Conservation (phyloP, 73 alveolate genomes). For the Paramecium pentaurelia region DNA sequence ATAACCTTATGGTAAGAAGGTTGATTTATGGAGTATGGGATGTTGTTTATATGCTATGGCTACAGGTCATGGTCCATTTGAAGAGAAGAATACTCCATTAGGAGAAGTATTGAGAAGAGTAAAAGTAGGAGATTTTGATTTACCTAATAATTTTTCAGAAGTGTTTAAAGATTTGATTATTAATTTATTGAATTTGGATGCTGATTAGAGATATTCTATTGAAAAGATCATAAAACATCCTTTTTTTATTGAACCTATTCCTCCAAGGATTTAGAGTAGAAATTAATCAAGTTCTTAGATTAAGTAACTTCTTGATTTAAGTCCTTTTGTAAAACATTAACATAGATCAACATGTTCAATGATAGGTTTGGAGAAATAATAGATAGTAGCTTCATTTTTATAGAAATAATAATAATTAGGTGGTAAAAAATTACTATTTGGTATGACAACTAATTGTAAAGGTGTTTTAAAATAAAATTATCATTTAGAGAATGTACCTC, state of each 20-base stretch:
- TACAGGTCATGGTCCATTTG: slow-evolving; percentile 82
- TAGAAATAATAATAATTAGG: slow-evolving; percentile 17
- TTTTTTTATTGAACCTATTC: background rate
- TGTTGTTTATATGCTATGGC: slow-evolving; percentile 79
- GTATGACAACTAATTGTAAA: background rate
- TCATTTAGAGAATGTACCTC: background rate
- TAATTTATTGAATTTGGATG: slow-evolving; percentile 28
- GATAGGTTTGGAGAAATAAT: slow-evolving; percentile 21
- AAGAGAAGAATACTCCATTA: slow-evolving; percentile 67
- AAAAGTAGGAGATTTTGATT: background rate
- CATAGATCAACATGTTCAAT: slow-evolving; percentile 29
- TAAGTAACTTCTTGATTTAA: background rate
- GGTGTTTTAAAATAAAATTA: background rate
- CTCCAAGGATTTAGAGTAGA: background rate
- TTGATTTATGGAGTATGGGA: slow-evolving; percentile 83
- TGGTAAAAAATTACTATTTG: slow-evolving; percentile 31
- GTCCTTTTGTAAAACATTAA: slow-evolving; percentile 21
- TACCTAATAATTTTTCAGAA: background rate
- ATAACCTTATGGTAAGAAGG: slow-evolving; percentile 64
- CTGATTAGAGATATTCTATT: slow-evolving; percentile 43
- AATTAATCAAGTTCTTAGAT: slow-evolving; percentile 10
- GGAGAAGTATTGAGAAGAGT: slow-evolving; percentile 36
- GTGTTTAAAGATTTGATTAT: slow-evolving; percentile 10
- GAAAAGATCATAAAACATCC: slow-evolving; percentile 9
- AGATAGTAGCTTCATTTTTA: background rate